These are phyloP conservation scores for Diaporthe caulivora DNA, from an alignment of 2,329 filamentous ascomycete genomes.

Conservation along the genomic window DNA sequence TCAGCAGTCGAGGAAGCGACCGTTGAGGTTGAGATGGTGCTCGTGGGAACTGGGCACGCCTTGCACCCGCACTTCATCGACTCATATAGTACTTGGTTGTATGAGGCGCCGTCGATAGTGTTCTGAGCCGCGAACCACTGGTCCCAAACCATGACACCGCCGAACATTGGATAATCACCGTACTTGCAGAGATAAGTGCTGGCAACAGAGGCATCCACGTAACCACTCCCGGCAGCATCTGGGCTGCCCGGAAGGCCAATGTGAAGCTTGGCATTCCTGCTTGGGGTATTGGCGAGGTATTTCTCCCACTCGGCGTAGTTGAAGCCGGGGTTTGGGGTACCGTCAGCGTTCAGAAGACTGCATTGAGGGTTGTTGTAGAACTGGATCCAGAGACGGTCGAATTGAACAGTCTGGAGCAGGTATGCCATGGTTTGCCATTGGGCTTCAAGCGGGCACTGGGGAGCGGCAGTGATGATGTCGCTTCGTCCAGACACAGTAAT, in stretches of 20 bases:
- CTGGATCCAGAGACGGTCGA: conserved; percentile 59
- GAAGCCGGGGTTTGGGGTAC: conserved; percentile 45
- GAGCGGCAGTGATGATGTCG: conserved; percentile 52
- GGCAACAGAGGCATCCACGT: conserved; percentile 42
- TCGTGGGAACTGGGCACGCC: conserved; percentile 31
- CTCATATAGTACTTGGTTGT: conserved; percentile 45
- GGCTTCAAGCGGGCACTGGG: conserved; percentile 55
- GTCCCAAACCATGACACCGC: conserved; percentile 53
- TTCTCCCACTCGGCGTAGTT: conserved; percentile 54
- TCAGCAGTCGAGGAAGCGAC: conserved; percentile 17
- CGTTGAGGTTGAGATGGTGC: conserved; percentile 36
- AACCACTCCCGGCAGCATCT: conserved; percentile 44
- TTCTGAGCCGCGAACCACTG: conserved; percentile 40
- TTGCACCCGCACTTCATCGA: conserved; percentile 34
- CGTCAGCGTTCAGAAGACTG: conserved; percentile 48
- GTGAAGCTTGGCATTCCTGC: conserved; percentile 52
- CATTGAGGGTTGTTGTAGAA: conserved; percentile 62
- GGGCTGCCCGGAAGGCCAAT: conserved; percentile 52
- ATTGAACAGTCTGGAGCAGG: conserved; percentile 54
- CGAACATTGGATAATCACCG: conserved; percentile 44
- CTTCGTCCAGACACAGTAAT: conserved; percentile 36
- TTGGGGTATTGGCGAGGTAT: conserved; percentile 48
- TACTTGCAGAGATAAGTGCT: conserved; percentile 43
- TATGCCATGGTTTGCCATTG: conserved; percentile 55
- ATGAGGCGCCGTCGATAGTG: conserved; percentile 41